phyloP scores from a whole-genome alignment of 1,284 basidiomycete species.

The Exobasidium cylindrosporum region DNA sequence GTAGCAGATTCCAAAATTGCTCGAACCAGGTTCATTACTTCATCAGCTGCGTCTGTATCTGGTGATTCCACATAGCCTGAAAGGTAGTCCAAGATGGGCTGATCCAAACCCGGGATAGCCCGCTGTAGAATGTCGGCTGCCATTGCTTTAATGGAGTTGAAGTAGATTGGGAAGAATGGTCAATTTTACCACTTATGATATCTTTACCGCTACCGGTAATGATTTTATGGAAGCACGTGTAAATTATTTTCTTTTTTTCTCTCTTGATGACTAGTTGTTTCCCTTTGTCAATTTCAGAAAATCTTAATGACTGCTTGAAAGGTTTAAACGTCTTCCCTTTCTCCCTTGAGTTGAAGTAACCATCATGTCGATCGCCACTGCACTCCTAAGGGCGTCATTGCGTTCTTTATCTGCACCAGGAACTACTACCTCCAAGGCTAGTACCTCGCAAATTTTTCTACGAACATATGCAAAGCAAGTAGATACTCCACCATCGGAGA shows the following conservation, averaged over 20 bases:
- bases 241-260: too few relatives aligned
- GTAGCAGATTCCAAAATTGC: slow-evolving; percentile 51
- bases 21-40: slow-evolving; percentile 43
- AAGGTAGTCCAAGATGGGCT: slow-evolving; percentile 88
- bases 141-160: too few relatives aligned
- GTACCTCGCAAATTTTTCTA: background rate
- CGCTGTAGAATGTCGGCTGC: slow-evolving; percentile 74
- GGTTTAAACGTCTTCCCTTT: too few relatives aligned
- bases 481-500: background rate
- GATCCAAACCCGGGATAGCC: slow-evolving; percentile 81
- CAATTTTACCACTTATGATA: too few relatives aligned
- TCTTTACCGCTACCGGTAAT: too few relatives aligned
- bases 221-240: too few relatives aligned
- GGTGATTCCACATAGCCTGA: slow-evolving; percentile 87
- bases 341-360: too few relatives aligned
- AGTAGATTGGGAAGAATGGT: too few relatives aligned
- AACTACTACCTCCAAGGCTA: background rate
- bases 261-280: too few relatives aligned
- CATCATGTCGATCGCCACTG: background rate
- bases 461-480: background rate
- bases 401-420: background rate
- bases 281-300: too few relatives aligned
- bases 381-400: background rate
- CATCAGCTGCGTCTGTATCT: slow-evolving; percentile 37
- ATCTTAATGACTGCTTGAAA: too few relatives aligned